phyloP scores from a whole-genome alignment of 305 asterid species.

The Ajuga reptans region DNA sequence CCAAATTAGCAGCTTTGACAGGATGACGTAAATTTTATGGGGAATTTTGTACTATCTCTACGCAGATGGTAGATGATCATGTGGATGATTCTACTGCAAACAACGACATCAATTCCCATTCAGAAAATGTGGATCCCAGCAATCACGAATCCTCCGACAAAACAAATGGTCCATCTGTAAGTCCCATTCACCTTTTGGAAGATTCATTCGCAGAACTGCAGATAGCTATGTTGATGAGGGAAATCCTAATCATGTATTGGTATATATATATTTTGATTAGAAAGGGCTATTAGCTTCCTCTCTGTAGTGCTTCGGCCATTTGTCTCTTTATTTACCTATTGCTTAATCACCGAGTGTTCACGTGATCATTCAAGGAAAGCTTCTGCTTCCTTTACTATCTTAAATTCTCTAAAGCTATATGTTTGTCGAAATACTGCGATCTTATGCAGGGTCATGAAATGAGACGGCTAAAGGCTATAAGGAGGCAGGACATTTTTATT shows the following conservation, averaged over 20 bases:
- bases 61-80: slow-evolving; percentile 63
- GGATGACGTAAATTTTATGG: slow-evolving; percentile 16
- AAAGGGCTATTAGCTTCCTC: background rate
- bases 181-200: slow-evolving; percentile 22
- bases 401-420: slow-evolving; percentile 4
- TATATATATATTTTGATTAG: background rate
- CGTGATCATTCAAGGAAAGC: background rate
- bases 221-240: background rate
- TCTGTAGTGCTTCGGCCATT: slow-evolving; percentile 4
- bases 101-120: slow-evolving; percentile 27
- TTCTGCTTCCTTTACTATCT: slow-evolving; percentile 1
- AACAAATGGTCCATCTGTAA: slow-evolving; percentile 44
- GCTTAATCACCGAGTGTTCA: background rate
- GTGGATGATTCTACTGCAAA: slow-evolving; percentile 33
- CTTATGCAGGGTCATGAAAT: slow-evolving; percentile 54
- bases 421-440: slow-evolving; percentile 11
- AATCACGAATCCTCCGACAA: slow-evolving; percentile 30
- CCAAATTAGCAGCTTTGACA: slow-evolving; percentile 12
- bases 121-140: slow-evolving; percentile 46
- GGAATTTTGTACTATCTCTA: slow-evolving; percentile 16
- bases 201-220: slow-evolving; percentile 17
- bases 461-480: slow-evolving; percentile 48
- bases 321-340: background rate
- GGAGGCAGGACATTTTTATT: slow-evolving; percentile 57
- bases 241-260: background rate